Evolutionary conservation across 257 asterid species (phyloP).

Genomic region (Craterostigma plantagineum): DNA sequence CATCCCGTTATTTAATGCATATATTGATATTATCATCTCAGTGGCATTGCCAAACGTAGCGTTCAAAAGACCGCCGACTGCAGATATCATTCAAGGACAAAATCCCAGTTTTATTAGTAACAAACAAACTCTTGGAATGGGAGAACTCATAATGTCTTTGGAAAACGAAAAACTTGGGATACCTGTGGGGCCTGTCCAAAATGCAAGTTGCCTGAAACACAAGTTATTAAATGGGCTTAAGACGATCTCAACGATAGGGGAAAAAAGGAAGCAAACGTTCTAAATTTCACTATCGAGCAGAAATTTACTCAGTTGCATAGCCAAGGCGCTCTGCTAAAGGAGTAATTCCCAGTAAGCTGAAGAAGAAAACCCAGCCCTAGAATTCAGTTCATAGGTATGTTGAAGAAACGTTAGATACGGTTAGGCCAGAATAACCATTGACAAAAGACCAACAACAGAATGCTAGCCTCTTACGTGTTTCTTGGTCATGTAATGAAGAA

Average conservation of each 20-base stretch:
- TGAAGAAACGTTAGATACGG: too few species aligned
- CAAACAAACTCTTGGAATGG: too few species aligned
- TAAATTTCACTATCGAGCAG: slow-evolving; percentile 4
- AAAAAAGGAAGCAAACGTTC: neutral
- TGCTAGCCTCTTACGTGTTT: slow-evolving; percentile 41
- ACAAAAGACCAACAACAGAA: neutral
- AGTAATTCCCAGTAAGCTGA: slow-evolving; percentile 73
- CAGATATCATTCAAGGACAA: slow-evolving; percentile 6
- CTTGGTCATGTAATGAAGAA: slow-evolving; percentile 46
- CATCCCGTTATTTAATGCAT: slow-evolving; percentile 55
- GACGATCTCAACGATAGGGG: neutral
- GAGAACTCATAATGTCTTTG: too few species aligned
- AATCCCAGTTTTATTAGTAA: neutral
- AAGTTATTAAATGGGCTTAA: neutral
- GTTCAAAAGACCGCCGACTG: slow-evolving; percentile 82
- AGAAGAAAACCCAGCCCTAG: slow-evolving; percentile 87
- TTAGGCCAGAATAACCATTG: too few species aligned
- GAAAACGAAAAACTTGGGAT: neutral
- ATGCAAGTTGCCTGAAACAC: slow-evolving; percentile 8
- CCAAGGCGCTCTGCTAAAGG: slow-evolving; percentile 98
- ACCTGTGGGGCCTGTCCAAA: slow-evolving; percentile 7
- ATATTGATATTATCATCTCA: slow-evolving; percentile 66
- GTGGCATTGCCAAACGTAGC: slow-evolving; percentile 91
- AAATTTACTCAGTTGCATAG: slow-evolving; percentile 80
- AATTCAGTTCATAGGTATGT: neutral